A percentile compares a stretch with the other conserved stretches of the same genome.
Conservation (phyloP, 2,329 filamentous ascomycete species). For the Exserohilum rostratum region DNA sequence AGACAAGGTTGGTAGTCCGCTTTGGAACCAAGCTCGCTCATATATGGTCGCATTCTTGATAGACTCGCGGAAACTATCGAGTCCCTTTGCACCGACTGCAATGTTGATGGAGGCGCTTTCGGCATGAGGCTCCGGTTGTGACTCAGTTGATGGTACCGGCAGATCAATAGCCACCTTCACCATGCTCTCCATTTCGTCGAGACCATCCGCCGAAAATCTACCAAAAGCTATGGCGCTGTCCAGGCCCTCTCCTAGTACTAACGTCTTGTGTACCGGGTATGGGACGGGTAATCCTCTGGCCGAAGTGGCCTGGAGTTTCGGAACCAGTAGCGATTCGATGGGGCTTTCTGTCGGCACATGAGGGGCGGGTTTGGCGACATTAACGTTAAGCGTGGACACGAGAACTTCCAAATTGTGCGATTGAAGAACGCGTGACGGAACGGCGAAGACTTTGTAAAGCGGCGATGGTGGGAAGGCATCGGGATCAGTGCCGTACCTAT, state of each 20-base stretch:
- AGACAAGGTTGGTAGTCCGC: constrained; percentile 68
- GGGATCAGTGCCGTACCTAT: constrained; percentile 61
- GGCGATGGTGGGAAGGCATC: constrained; percentile 55
- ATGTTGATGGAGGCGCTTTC: constrained; percentile 63
- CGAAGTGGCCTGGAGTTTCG: constrained; percentile 70
- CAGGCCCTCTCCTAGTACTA: constrained; percentile 76
- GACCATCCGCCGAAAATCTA: constrained; percentile 47
- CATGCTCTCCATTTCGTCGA: constrained; percentile 52
- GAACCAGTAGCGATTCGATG: constrained; percentile 74
- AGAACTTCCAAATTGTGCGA: constrained; percentile 68
- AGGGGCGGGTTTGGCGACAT: constrained; percentile 42
- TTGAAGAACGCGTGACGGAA: constrained; percentile 68
- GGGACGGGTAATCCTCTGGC: constrained; percentile 70
- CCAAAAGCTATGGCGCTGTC: constrained; percentile 66
- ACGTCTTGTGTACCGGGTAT: constrained; percentile 82
- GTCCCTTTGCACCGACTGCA: constrained; percentile 64
- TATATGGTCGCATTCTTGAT: constrained; percentile 73
- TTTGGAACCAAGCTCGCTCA: constrained; percentile 75
- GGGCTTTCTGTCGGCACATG: constrained; percentile 49
- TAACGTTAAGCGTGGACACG: constrained; percentile 60
- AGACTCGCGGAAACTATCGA: constrained; percentile 71
- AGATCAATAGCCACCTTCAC: constrained; percentile 65
- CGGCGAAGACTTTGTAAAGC: constrained; percentile 64
- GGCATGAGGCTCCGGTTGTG: constrained; percentile 18
- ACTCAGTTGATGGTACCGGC: constrained; percentile 50